These are phyloP conservation scores for Phlyctochytrium arcticum DNA, from an alignment of 192 early-diverging fungal species.

Conservation along the genomic window DNA sequence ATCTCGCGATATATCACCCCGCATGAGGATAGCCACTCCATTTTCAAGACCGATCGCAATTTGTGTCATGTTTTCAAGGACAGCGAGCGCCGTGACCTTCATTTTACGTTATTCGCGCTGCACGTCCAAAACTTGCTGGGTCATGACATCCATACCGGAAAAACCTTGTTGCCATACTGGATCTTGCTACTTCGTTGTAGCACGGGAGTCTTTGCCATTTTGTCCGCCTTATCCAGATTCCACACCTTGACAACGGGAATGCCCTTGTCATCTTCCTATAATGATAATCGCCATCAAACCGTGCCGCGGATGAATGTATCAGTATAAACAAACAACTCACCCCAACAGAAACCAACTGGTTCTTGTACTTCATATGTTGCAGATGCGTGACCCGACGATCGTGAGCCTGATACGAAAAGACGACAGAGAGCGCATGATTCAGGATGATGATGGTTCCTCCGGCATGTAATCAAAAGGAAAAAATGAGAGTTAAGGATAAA, in stretches of 20 bases:
- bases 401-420: conserved; percentile 34
- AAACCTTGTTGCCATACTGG: conserved; percentile 58
- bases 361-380: conserved; percentile 72
- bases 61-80: conserved; percentile 75
- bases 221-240: conserved; percentile 71
- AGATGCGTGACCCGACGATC: conserved; percentile 73
- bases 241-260: conserved; percentile 72
- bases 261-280: conserved; percentile 40
- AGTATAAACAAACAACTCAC: conserved; percentile 39
- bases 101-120: not conserved
- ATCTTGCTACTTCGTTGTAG: conserved; percentile 64
- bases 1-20: conserved; percentile 77
- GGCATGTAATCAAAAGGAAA: conserved; percentile 13
- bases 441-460: conserved; percentile 28
- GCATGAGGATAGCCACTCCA: conserved; percentile 79
- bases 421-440: conserved; percentile 28
- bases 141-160: conserved; percentile 50
- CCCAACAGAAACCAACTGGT: conserved; percentile 75
- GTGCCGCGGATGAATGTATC: not conserved
- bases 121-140: conserved; percentile 3
- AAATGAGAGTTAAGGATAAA: not conserved
- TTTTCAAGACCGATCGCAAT: conserved; percentile 90
- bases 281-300: not conserved
- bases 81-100: conserved; percentile 65
- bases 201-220: conserved; percentile 45